Evolutionary conservation across 257 asterid species (phyloP).

Genomic region (Leptodermis oblonga): DNA sequence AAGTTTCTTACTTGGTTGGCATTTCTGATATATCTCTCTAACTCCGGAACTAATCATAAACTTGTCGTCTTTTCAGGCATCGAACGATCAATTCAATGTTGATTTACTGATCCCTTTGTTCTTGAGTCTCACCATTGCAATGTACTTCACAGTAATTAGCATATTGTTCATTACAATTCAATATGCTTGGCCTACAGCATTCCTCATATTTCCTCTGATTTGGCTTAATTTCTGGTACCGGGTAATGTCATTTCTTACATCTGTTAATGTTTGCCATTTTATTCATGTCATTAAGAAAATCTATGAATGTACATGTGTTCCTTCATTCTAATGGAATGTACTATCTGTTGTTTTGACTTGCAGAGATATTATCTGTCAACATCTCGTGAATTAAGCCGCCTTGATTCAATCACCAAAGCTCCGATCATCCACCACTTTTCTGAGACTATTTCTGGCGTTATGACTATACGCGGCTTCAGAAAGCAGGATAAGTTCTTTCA

Average conservation of each 20-base stretch:
- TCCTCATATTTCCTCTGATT: slow-evolving; percentile 52
- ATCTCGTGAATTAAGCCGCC: slow-evolving; percentile 71
- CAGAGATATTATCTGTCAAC: slow-evolving; percentile 62
- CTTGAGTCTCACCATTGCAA: slow-evolving; percentile 27
- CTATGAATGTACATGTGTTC: too few relatives aligned
- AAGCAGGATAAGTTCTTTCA: slow-evolving; percentile 45
- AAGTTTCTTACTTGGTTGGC: slow-evolving; percentile 15
- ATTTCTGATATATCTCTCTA: neutral
- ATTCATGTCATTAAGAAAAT: neutral
- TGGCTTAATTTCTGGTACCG: slow-evolving; percentile 70
- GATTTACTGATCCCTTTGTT: slow-evolving; percentile 50
- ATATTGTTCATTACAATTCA: slow-evolving; percentile 44
- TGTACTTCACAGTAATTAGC: slow-evolving; percentile 42
- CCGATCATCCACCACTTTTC: slow-evolving; percentile 80
- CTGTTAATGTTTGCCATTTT: neutral
- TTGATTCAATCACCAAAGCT: slow-evolving; percentile 58
- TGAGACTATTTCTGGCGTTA: slow-evolving; percentile 60
- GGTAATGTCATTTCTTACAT: slow-evolving; percentile 35
- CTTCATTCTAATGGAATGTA: too few relatives aligned
- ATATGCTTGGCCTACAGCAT: slow-evolving; percentile 63
- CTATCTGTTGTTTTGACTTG: slow-evolving; percentile 6
- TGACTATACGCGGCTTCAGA: slow-evolving; percentile 63
- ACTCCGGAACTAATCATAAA: neutral
- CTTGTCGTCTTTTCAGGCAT: slow-evolving; percentile 39
- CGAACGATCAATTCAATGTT: slow-evolving; percentile 54